Base-by-base conservation (phyloP, 768 basidiomycete species). In the Rhizopogon sp. region DNA sequence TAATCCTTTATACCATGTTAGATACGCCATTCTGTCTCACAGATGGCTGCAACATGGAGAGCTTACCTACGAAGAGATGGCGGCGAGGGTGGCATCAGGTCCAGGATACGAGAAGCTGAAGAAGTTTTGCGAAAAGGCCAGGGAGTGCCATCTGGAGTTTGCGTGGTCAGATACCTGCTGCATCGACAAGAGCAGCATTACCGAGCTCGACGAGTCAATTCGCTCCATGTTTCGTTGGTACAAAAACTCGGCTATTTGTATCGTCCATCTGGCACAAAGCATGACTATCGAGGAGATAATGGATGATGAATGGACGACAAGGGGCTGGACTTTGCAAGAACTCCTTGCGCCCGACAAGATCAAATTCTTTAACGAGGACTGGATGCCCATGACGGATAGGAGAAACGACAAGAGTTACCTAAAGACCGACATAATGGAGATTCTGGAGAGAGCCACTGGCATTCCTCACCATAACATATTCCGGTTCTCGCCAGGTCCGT, bases 151-250 rank as follows among this genome's bases (percentile, higher is more conserved):
- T 9, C 61, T 58, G 40, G 31, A 29, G 39, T 66, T 60, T 28
- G 62, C 53, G 20, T 68, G 66, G 66, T 57, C 60, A 20, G 66
- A 67, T 20, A 58, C 57, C 11, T 52, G 37, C 13, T 60, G 59
- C 39, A 55, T 58, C 43, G 54, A 58, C 50, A 67, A 65, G 29
- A 55, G 67, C 25, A 25, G 25, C 25, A 25, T 4, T 25, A 25
- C 25, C 25, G 25, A 68, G 40, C 54, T 68, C 16, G 64, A 65
- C 17, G 67, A 68, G 28, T 63, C 65, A 13, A 66, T 68, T 49
- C 59, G 60, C 3, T 64, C 66, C 0, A 68, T 68, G 66, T 68
- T 65, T 44, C 37, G 57, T 13, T 68, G 65, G 67, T 68, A 68
- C 43, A 52, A 53, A 1, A 56, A 58, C 16, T 56, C 67, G 6